Base-by-base conservation (phyloP, 2,329 filamentous ascomycete species). In the Teratosphaeria epicoccoides region DNA sequence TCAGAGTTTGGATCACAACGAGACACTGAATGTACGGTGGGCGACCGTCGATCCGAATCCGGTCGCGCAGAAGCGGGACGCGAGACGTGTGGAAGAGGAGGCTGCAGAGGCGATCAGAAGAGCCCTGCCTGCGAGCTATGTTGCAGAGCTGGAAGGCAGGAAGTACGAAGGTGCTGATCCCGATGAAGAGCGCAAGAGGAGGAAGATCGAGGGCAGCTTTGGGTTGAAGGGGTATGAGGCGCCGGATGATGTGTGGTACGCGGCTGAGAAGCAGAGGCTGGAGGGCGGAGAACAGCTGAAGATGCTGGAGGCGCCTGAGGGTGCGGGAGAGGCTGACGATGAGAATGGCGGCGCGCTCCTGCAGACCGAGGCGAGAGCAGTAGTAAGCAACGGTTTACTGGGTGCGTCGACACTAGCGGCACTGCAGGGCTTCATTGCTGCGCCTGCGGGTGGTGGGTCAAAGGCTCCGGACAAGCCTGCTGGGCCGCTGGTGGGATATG, bases 31-130 rank as follows among this genome's bases (percentile, higher is more conserved):
- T 68, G 90, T 98, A 46, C 80, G 94, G 57, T 98, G 93, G 93
- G 93, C 93, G 43, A 98, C 93, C 0, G 86, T 88, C 6, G 93
- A 98, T 66, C 93, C 93, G 1, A 98, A 98, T 61, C 93, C 93
- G 0, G 84, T 93, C 75, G 89, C 91, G 1, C 88, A 95, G 68
- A 94, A 94, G 57, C 80, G 94, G 54, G 93, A 98, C 70, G 91
- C 86, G 2, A 78, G 85, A 37, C 79, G 85, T 40, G 85, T 98
- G 54, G 93, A 98, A 66, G 93, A 98, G 66, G 93, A 98, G 68
- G 93, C 93, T 1, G 93, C 93, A 0, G 93, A 96, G 63, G 94
- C 93, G 1, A 88, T 98, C 52, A 77, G 93, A 17, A 78, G 86
- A 58, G 91, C 93, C 0, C 73, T 98, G 4, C 93, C 93, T 0